Conservation (phyloP, 169 alveolate genomes). For the Babesia ovis region DNA sequence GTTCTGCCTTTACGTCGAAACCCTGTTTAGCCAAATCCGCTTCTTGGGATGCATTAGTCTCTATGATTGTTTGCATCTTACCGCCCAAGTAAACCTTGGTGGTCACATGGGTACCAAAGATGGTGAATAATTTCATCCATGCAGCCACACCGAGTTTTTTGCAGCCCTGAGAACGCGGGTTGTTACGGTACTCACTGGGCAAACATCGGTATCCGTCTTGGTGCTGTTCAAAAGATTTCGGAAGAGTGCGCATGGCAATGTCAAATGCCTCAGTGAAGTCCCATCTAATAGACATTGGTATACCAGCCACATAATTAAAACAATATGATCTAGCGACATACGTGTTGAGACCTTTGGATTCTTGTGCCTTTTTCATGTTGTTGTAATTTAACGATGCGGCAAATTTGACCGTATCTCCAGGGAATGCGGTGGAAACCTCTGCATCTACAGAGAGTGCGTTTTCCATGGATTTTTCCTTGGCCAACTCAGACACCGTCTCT, state of each 20-base stretch:
- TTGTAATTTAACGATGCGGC: slow-evolving; percentile 59
- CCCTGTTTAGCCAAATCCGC: slow-evolving; percentile 33
- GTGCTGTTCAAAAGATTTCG: slow-evolving; percentile 14
- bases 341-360: slow-evolving; percentile 3
- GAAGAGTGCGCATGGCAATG: slow-evolving; percentile 14
- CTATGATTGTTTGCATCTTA: slow-evolving; percentile 47
- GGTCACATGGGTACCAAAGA: slow-evolving; percentile 65
- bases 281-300: slow-evolving; percentile 54
- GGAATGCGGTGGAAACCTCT: slow-evolving; percentile 34
- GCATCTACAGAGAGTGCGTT: slow-evolving; percentile 62
- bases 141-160: slow-evolving; percentile 21
- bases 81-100: slow-evolving; percentile 65
- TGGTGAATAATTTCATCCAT: slow-evolving; percentile 58
- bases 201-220: slow-evolving; percentile 11
- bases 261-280: slow-evolving; percentile 51
- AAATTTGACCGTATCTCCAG: slow-evolving; percentile 53
- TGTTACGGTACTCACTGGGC: slow-evolving; percentile 34
- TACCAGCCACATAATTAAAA: slow-evolving; percentile 66
- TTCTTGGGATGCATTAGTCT: slow-evolving; percentile 47
- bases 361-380: slow-evolving; percentile 27
- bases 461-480: slow-evolving; percentile 7
- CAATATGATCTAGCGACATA: slow-evolving; percentile 58
- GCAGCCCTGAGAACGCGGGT: slow-evolving; percentile 47
- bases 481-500: slow-evolving; percentile 55
- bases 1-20: slow-evolving; percentile 39